Evolutionary conservation across 805 yeast species (phyloP), one percentile per base, ranked within the genome.

Genomic region (Zygosaccharomyces siamensis): DNA sequence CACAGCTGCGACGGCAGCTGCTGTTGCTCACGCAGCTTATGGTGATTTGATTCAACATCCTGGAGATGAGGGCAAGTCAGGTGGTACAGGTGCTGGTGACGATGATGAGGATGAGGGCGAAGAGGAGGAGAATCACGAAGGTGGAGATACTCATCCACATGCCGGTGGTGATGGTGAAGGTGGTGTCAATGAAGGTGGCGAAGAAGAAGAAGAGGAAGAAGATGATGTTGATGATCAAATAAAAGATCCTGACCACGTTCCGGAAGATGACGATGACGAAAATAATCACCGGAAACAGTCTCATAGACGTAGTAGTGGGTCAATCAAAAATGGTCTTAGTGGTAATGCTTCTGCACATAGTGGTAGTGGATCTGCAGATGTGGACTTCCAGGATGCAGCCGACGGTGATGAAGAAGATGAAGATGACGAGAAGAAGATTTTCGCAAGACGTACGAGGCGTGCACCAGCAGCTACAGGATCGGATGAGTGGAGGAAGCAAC

Each of bases 401-500:
- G 41, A 28, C 7, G 30, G 27, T n/a, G 37, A 33, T 14, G 37
- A 14, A 5, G 52, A 53, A 11, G 56, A 39, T 2, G 56, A 45
- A 11, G 55, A 47, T 27, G 57, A 50, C 33, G 57, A 49, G 44
- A 51, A 48, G 45, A 51, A 51, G 43, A 31, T 51, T 35, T 49
- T 49, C 18, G 52, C 46, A 24, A 57, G 62, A 30, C 53, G 68
- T 32, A 66, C 65, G 5, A 61, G 68, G 27, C 64, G 58, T 48
- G 54, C 62, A 2, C 56, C 61, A n/a, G 56, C 63, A 3, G 53
- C 53, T 5, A 51, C 66, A 11, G 66, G 66, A 20, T 56, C 67
- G 5, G 64, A 61, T 7, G 64, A 60, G 46, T 61, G 67, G 67
- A 58, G 59, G 45, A 59, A 61, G 48, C 80, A 81, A 64, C 81